Base-by-base conservation (phyloP, 495 filamentous ascomycete species). In the Aspergillus funiculosus region DNA sequence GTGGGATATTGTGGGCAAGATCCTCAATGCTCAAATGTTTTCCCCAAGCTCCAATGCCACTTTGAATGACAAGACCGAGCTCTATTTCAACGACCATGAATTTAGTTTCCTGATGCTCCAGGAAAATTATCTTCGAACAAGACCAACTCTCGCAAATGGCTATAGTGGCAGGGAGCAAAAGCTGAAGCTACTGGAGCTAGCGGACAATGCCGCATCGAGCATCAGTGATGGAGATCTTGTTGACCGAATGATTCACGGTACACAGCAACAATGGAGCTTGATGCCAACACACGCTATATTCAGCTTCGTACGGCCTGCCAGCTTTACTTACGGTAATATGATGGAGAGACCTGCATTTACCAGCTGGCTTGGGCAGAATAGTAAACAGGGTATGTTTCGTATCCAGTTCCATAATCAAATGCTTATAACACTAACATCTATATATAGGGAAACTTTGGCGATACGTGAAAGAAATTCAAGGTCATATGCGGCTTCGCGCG, bases 51-150 rank as follows among this genome's bases (percentile, higher is more conserved):
- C 86, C 63, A 94, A 83, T 46, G 70, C 85, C 6, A 91, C 88
- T 0, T 68, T 97, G 35, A 96, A 95, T 57, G 90, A 99, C 61
- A 99, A 99, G 69, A 89, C 89, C 46, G 90, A 97, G 66, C 80
- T 99, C 1, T 99, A 99, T 66, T 99, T 99, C 75, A 95, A 97
- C 58, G 92, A 99, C 53, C 91, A 96, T 55, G 92, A 99, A 55
- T 91, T 96, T 63, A 94, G 87, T 57, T 87, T 82, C 55, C 64
- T 99, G 39, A 97, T 99, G 94, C 79, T 99, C 47, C 91, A 99
- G 60, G 92, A 99, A 63, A 97, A 99, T 55, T 99, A 97, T 54
- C 71, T 99, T 3, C 82, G 78, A 42, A 89, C 89, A 0, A 83
- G 76, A 32, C 94, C 91, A 10, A 72, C 77, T 6, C 72, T 76